A percentile compares a stretch with the other conserved stretches of the same genome.
Conservation (phyloP, 2,329 filamentous ascomycete genomes). For the Clonostachys chloroleuca region DNA sequence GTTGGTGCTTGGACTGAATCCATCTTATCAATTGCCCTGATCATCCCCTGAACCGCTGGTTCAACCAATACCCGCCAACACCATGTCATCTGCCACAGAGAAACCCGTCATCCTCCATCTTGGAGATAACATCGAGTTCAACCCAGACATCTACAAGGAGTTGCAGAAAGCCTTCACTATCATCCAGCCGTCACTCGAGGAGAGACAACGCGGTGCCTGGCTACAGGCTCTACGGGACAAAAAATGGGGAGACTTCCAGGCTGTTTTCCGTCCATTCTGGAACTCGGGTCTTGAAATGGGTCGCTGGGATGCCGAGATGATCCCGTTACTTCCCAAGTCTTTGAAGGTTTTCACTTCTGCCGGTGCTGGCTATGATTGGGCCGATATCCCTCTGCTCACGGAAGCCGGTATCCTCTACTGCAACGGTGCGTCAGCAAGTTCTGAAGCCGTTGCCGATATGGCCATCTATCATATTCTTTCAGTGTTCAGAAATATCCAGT, state of each 20-base stretch:
- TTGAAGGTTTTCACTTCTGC: slow-evolving; percentile 55
- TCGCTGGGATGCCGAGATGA: slow-evolving; percentile 55
- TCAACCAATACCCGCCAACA: no score
- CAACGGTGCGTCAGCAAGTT: slow-evolving; percentile 55
- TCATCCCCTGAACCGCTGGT: no score
- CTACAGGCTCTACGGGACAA: slow-evolving; percentile 25
- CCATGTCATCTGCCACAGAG: no score
- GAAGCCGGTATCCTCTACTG: slow-evolving; percentile 49
- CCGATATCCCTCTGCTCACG: slow-evolving; percentile 37
- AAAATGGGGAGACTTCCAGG: slow-evolving; percentile 35
- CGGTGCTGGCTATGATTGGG: slow-evolving; percentile 61
- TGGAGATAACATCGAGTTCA: slow-evolving; percentile 21
- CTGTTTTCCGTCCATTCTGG: slow-evolving; percentile 56
- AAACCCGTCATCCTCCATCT: slow-evolving; percentile 22
- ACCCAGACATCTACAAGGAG: slow-evolving; percentile 17
- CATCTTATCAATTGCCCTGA: no score
- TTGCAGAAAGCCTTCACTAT: slow-evolving; percentile 21
- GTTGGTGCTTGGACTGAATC: no score
- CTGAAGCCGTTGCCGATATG: slow-evolving; percentile 58
- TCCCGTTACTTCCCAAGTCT: slow-evolving; percentile 45
- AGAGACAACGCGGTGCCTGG: slow-evolving; percentile 29
- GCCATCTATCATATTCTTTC: slow-evolving; percentile 55
- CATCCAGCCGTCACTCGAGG: slow-evolving; percentile 25
- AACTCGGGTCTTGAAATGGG: slow-evolving; percentile 63
- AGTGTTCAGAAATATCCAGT: slow-evolving; percentile 52